Conservation (phyloP, 768 basidiomycete genomes). For the Mycena rosella region DNA sequence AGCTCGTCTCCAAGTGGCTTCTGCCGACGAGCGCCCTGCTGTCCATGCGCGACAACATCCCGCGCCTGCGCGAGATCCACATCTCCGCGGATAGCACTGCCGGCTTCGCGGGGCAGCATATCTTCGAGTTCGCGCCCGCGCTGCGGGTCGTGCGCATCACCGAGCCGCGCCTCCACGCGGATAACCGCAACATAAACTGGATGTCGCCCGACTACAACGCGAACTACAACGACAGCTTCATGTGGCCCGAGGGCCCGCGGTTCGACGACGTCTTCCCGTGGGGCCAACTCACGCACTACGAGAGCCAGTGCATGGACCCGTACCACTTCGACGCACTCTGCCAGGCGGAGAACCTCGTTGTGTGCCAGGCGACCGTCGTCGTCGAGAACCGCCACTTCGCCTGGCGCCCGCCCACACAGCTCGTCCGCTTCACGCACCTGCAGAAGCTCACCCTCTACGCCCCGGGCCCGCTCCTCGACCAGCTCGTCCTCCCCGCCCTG, state of each 20-base stretch:
- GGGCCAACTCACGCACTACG: conserved; percentile 18
- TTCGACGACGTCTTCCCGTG: conserved; percentile 6
- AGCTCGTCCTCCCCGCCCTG: background rate
- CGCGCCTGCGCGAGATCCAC: background rate
- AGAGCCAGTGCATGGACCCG: conserved; percentile 14
- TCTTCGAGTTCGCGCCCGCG: background rate
- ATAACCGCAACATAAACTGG: conserved; percentile 7
- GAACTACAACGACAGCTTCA: conserved; percentile 10
- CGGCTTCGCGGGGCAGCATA: background rate
- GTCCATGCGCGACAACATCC: conserved; percentile 4
- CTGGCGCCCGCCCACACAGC: background rate
- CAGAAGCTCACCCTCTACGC: conserved; percentile 8
- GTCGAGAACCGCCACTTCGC: background rate
- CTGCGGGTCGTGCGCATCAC: conserved; percentile 5
- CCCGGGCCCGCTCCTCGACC: conserved; percentile 8
- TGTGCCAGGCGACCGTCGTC: conserved; percentile 7
- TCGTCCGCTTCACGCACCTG: conserved; percentile 7
- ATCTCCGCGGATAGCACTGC: too few relatives aligned
- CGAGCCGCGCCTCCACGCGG: conserved; percentile 17
- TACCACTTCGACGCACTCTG: conserved; percentile 8
- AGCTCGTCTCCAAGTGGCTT: conserved; percentile 7
- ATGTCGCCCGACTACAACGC: background rate
- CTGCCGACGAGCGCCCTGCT: background rate
- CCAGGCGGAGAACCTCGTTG: conserved; percentile 5
- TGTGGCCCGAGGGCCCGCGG: background rate